Evolutionary conservation across 768 basidiomycete genomes (phyloP), one percentile per base, ranked within the genome.

Genomic region (Kwoniella europaea): DNA sequence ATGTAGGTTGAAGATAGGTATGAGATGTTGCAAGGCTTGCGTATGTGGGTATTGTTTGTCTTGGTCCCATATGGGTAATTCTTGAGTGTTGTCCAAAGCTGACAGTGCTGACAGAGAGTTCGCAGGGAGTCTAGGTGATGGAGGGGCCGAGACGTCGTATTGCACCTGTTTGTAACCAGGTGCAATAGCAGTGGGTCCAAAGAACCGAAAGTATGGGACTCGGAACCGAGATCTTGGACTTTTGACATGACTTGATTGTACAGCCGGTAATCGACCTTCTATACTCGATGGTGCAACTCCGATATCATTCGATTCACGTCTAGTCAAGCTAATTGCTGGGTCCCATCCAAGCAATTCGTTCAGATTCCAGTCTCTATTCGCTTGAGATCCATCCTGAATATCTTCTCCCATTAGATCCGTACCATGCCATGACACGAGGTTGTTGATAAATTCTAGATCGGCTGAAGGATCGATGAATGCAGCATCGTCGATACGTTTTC

Each of bases 141-240:
- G 60, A 29, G 72, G 72, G n/a, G 65, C 69, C 4, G 72, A 70
- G 4, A 70, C 72, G 29, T 69, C 69, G 24, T 63, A 68, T 9
- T 61, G 50, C 10, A 74, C 72, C 35, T 50, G 58, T 22, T 64
- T 63, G 35, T 69, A 67, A 16, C 73, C 73, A 29, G 73, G 69
- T 24, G 69, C 73, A 29, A 71, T 71, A 16, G 73, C 73, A 24
- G 73, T 71, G 13, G 65, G 61, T 3, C 73, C 73, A 20, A 67
- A 58, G 56, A 67, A 74, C 62, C 73, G 67, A 42, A 74, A 74
- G 54, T 74, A 74, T 18, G 73, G 73, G 4, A 74, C 68, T 29
- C 69, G 62, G n/a, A 68, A 67, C 18, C 62, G 46, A 6, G 62
- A 53, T 29, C 29, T 24, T 2, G 44, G n/a, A 7, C 35, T 7